Base-by-base conservation (phyloP, 495 filamentous ascomycete genomes). In the Sabuloglossum arenarium region DNA sequence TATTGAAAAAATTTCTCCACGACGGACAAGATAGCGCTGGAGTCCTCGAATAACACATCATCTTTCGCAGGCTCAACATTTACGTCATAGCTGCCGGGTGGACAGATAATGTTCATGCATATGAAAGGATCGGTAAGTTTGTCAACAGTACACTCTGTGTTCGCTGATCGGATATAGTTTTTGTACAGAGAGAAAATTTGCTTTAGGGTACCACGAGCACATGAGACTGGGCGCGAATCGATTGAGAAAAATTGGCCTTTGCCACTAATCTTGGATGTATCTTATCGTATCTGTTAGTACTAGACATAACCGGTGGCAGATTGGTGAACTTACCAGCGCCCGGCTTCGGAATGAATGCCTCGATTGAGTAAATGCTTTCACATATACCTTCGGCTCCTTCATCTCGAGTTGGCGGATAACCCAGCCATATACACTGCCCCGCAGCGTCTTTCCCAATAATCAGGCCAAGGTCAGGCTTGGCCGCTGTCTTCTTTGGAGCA, bases 61-160 rank as follows among this genome's bases (percentile, higher is more conserved):
- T 96, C 84, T 64, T 98, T 98, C 0, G 82, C 77, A 0, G 89
- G 88, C 62, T 97, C 88, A 54, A 97, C 73, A 61, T 95, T 97
- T 1, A 78, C 74, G 69, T 97, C 90, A 59, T 98, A 96, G 51
- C 73, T 82, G 14, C 75, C 78, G 4, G 63, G 65, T 0, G 82
- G 78, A 61, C 89, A 95, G 4, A 62, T 62, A 6, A 98, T 76
- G 56, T 88, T 80, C 45, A 97, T 61, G 16, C 73, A 75, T 27
- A 96, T 66, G 64, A 94, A 90, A 0, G 82, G 82, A 57, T 86
- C 39, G n/a, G n/a, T 10, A 10, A 43, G 39, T 21, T 43, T 78
- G 29, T 70, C 75, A 19, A 72, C 51, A 1, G 64, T 52, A 45
- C 54, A 46, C 47, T 51, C 49, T 4, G n/a, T 28, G 34, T 61